These are phyloP conservation scores for Nakataea oryzae DNA, from an alignment of 2,329 filamentous ascomycete species.

Conservation along the genomic window DNA sequence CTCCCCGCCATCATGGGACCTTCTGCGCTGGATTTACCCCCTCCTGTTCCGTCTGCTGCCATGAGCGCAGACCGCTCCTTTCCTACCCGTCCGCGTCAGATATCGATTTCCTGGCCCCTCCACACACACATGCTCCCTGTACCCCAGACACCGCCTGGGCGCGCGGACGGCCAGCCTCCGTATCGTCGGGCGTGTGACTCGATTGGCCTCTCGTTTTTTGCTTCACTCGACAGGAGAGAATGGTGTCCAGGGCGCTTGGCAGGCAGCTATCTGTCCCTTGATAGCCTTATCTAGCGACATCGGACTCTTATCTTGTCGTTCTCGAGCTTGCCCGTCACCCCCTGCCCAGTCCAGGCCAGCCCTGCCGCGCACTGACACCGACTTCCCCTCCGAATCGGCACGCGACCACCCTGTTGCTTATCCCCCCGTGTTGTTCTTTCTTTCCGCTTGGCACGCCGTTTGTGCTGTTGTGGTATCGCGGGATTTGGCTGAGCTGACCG, in stretches of 20 bases:
- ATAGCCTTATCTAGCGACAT: not conserved
- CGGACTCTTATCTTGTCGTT: not conserved
- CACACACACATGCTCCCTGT: not conserved
- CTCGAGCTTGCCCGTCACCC: not conserved
- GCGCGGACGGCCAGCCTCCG: not conserved
- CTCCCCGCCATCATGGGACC: not conserved
- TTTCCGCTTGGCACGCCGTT: not conserved
- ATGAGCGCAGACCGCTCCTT: not conserved
- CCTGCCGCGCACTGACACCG: not conserved
- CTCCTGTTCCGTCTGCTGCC: not conserved
- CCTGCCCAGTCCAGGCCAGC: too few relatives aligned
- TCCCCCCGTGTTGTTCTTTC: not conserved
- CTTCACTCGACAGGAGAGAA: not conserved
- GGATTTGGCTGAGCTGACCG: not conserved
- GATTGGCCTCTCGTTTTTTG: not conserved
- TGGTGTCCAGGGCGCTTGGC: not conserved
- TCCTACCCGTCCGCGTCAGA: not conserved
- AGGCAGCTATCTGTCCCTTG: not conserved
- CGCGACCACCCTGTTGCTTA: not conserved
- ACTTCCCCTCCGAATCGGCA: not conserved
- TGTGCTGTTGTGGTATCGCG: not conserved
- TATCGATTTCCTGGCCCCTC: not conserved
- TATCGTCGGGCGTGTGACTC: not conserved
- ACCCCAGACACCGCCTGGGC: not conserved
- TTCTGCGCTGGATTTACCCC: not conserved